Base-by-base conservation (phyloP, 2,329 filamentous ascomycete species). In the Magnaporthales sp. region DNA sequence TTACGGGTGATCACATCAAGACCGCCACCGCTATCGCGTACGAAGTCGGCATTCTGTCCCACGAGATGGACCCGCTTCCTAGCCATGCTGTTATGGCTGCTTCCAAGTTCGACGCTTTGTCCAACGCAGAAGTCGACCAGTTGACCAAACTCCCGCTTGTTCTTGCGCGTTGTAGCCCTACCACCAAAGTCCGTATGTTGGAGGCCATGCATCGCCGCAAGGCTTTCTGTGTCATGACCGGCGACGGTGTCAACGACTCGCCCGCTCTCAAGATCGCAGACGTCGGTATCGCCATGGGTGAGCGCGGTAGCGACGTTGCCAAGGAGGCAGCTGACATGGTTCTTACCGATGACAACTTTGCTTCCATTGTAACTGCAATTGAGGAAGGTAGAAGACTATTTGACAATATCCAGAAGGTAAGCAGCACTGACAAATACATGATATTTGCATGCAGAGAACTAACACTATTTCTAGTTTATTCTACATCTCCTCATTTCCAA, bases 181-280 rank as follows among this genome's bases (percentile, higher is more conserved):
- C 83, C 64, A 89, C 86, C 11, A 89, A 89, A 71, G 85, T 87
- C 22, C 82, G 86, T 66, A 89, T 89, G 86, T 87, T 89, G 67
- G 87, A 90, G 70, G 88, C 89, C n/a, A 83, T 91, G 26, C 88
- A 89, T 72, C 80, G 86, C 29, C 82, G 86, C 64, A 80, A 81
- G 60, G 79, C 79, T 30, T 89, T 86, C 71, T 88, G 86, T 11
- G 89, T 88, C 46, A 90, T 91, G 13, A 91, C 89, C n/a, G 90
- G 89, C 31, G 89, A 92, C 68, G 87, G 88, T 60, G 87, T 89
- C 63, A 90, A 90, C 71, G 88, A 90, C 72, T 84, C 85, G 8
- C 87, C 87, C 1, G 87, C 86, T 5, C 80, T 90, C 24, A 86
- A 88, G 72, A 80, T 82, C 61, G 84, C 87, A 1, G 87, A 90